phyloP scores from a whole-genome alignment of 2,329 filamentous ascomycete species.

The Colletotrichum aenigma region DNA sequence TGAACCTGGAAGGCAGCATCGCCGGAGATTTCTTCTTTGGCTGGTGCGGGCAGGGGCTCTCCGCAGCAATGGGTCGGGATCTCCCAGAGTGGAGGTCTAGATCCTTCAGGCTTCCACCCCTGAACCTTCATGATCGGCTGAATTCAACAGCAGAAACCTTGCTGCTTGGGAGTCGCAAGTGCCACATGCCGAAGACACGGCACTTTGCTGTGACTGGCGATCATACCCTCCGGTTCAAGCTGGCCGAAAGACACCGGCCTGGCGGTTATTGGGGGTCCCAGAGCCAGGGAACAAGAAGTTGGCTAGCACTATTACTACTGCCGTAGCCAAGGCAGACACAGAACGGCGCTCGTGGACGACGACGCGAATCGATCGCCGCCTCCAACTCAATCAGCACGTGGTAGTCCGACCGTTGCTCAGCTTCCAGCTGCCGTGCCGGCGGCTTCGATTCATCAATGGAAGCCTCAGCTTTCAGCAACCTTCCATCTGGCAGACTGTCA shows the following conservation, averaged over 20 bases:
- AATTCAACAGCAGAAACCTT: not conserved
- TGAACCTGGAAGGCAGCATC: not conserved
- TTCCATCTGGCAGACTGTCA: slow-evolving; percentile 1
- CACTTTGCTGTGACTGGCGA: slow-evolving; percentile 8
- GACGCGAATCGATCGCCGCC: not conserved
- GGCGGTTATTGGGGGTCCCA: not conserved
- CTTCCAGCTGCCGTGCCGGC: not conserved
- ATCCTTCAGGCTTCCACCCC: not conserved
- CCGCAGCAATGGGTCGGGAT: not conserved
- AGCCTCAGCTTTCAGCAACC: slow-evolving; percentile 1
- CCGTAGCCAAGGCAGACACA: not conserved
- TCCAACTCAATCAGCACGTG: not conserved
- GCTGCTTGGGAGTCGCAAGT: not conserved
- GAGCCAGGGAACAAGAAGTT: not conserved
- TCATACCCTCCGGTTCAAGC: not conserved
- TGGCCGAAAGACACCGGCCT: not conserved
- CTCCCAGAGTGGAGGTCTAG: not conserved
- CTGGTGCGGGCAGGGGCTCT: not conserved
- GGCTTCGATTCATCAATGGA: not conserved
- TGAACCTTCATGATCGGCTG: not conserved
- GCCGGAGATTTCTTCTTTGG: not conserved
- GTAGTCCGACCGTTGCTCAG: not conserved
- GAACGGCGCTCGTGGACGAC: not conserved
- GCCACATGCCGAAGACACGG: slow-evolving; percentile 1
- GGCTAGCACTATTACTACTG: not conserved